These are phyloP conservation scores for Apiospora arundinis DNA, from an alignment of 2,329 filamentous ascomycete species.

Conservation along the genomic window DNA sequence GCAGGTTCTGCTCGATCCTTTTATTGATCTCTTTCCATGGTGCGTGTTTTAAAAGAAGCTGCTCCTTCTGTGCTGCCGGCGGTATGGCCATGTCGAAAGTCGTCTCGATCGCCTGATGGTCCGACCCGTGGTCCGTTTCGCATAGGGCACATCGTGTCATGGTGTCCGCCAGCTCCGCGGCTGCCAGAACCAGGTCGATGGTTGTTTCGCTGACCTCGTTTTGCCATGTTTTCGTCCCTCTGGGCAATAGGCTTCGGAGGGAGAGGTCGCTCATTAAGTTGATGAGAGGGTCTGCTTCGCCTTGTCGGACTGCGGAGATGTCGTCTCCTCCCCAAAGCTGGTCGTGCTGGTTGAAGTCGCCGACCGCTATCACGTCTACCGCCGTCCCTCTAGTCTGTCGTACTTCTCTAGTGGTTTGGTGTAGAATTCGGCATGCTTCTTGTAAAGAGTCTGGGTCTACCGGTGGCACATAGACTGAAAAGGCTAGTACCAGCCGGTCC, in stretches of 20 bases:
- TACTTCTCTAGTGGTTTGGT: background rate
- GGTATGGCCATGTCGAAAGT: constrained; percentile 34
- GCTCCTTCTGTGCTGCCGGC: constrained; percentile 22
- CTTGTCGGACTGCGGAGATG: too few relatives aligned
- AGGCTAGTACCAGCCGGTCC: background rate
- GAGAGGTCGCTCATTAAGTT: too few relatives aligned
- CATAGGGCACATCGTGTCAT: constrained; percentile 25
- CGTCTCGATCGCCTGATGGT: constrained; percentile 40
- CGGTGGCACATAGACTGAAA: background rate
- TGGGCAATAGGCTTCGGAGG: constrained; percentile 26
- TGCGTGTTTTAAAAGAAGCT: constrained; percentile 37
- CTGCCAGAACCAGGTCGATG: constrained; percentile 36
- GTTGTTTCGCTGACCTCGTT: too few relatives aligned
- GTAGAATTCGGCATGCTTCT: constrained; percentile 12
- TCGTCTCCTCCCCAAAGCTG: too few relatives aligned
- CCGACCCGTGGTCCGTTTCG: constrained; percentile 35
- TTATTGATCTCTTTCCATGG: constrained; percentile 34
- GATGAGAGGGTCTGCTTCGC: too few relatives aligned
- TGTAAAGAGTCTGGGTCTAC: background rate
- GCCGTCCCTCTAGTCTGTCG: background rate
- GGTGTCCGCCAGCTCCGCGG: constrained; percentile 30
- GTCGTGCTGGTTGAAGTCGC: constrained; percentile 37
- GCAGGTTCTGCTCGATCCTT: constrained; percentile 22
- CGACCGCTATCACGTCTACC: background rate
- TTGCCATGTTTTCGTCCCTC: too few relatives aligned